phyloP scores from a whole-genome alignment of 2,329 filamentous ascomycete species.

The Claviceps spartinae region DNA sequence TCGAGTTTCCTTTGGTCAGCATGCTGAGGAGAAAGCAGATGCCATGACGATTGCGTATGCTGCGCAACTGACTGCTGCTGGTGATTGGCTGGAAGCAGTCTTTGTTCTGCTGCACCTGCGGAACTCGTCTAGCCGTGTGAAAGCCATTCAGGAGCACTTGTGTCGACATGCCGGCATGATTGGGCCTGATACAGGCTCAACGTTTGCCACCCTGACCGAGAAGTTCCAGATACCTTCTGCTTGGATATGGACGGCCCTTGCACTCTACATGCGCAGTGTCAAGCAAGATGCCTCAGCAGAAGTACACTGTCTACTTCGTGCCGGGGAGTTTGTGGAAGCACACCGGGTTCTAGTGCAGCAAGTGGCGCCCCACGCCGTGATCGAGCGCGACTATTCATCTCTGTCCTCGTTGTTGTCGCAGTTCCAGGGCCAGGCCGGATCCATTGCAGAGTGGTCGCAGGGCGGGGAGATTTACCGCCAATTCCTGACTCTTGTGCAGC shows the following conservation, averaged over 20 bases:
- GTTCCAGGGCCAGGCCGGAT: conserved; percentile 50
- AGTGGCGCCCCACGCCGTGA: conserved; percentile 70
- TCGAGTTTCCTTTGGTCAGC: conserved; percentile 37
- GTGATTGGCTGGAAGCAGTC: conserved; percentile 54
- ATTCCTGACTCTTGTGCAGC: conserved; percentile 40
- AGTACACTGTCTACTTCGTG: conserved; percentile 67
- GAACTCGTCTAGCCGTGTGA: conserved; percentile 46
- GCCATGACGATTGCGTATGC: conserved; percentile 53
- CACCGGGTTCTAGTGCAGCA: conserved; percentile 69
- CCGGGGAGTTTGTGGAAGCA: conserved; percentile 63
- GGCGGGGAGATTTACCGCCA: conserved; percentile 68
- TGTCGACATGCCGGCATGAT: conserved; percentile 57
- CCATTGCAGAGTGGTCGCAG: conserved; percentile 59
- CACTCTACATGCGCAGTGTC: conserved; percentile 63
- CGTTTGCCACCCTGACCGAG: conserved; percentile 45
- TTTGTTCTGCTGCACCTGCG: conserved; percentile 72
- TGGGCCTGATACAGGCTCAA: conserved; percentile 40
- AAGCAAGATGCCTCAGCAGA: conserved; percentile 56
- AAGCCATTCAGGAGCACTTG: conserved; percentile 59
- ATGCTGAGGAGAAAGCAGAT: conserved; percentile 49
- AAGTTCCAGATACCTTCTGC: conserved; percentile 56
- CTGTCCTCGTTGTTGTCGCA: conserved; percentile 56
- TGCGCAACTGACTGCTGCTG: conserved; percentile 46
- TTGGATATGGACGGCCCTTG: conserved; percentile 84
- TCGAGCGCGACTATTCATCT: conserved; percentile 64